Conservation (phyloP, 352 stramenopile genomes). For the Salisapilia sapeloensis region DNA sequence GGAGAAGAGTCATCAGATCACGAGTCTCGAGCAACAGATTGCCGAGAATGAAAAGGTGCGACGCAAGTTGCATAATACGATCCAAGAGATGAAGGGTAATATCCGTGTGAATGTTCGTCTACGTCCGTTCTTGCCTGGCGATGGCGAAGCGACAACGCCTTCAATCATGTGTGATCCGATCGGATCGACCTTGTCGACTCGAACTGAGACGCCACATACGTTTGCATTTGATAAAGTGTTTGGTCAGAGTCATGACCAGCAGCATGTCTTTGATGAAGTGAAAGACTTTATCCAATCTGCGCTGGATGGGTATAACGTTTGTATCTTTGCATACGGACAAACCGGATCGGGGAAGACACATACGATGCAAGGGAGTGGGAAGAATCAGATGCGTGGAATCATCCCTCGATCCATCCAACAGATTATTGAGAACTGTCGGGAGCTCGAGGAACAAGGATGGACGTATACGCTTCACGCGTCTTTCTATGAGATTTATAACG, state of each 20-base stretch:
- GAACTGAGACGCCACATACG: slow-evolving; percentile 47
- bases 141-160: slow-evolving; percentile 42
- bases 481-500: slow-evolving; percentile 99
- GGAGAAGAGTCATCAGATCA: slow-evolving; percentile 38
- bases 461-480: slow-evolving; percentile 92
- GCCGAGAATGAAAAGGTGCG: slow-evolving; percentile 56
- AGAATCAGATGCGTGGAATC: slow-evolving; percentile 92
- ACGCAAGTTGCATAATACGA: slow-evolving; percentile 97
- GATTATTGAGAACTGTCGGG: slow-evolving; percentile 64
- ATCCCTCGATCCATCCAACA: slow-evolving; percentile 93
- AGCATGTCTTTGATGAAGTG: slow-evolving; percentile 89
- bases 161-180: slow-evolving; percentile 52
- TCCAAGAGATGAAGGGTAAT: slow-evolving; percentile 98
- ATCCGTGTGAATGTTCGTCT: slow-evolving; percentile 95
- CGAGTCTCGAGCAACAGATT: slow-evolving; percentile 41
- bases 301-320: slow-evolving; percentile 98
- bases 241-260: slow-evolving; percentile 87
- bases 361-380: slow-evolving; percentile 97
- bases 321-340: slow-evolving; percentile 98
- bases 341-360: slow-evolving; percentile 95
- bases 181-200: slow-evolving; percentile 52
- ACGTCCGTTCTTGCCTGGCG: slow-evolving; percentile 81
- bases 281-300: slow-evolving; percentile 82
- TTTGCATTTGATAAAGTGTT: slow-evolving; percentile 99
- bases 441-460: slow-evolving; percentile 81